Evolutionary conservation across 306 rosid species (phyloP), one percentile per base, ranked within the genome.

Genomic region (Arachis hypogaea): DNA sequence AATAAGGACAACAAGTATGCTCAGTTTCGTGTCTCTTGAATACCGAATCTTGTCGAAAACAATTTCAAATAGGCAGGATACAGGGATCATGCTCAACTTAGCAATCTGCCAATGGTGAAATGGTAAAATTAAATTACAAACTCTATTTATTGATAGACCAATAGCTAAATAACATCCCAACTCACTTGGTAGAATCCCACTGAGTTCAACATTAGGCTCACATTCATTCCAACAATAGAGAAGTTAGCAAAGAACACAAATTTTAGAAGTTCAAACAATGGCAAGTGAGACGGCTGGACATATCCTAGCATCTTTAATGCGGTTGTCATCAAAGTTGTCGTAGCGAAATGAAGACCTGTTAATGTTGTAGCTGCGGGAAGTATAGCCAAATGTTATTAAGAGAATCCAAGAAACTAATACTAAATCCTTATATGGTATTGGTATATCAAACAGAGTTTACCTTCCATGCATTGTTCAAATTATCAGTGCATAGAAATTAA

Each of bases 131-230:
- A 83, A 73, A 77, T 51, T 59, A 62, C 60, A 59, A 63, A 80
- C 52, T 56, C 63, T 60, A 76, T 57, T 29, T 52, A 73, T 16
- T 69, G 57, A 68, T n/a, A 57, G 66, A 69, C 65, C 42, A 51
- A 49, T 7, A 78, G 50, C 36, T 5, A 56, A 83, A 78, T 78
- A 46, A 33, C 58, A 75, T 65, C 61, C 11, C 45, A 74, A 69
- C 77, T 81, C 77, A 87, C 98, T 89, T 93, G 97, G 83, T 93
- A 88, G 88, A 90, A 93, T 84, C 97, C 98, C 80, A 93, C 98
- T 11, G 97, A 90, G 81, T 93, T 93, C 98, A 91, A 93, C 98
- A 93, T 93, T 72, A 93, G 86, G 81, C 96, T 93, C 69, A 93
- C 88, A 36, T 93, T 93, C 97, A 90, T 90, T 79, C 98, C 97